Percentiles rank a stretch among this genome's conserved stretches.
phyloP scores from a whole-genome alignment of 2,329 filamentous ascomycete species.

The Fusarium annulatum region DNA sequence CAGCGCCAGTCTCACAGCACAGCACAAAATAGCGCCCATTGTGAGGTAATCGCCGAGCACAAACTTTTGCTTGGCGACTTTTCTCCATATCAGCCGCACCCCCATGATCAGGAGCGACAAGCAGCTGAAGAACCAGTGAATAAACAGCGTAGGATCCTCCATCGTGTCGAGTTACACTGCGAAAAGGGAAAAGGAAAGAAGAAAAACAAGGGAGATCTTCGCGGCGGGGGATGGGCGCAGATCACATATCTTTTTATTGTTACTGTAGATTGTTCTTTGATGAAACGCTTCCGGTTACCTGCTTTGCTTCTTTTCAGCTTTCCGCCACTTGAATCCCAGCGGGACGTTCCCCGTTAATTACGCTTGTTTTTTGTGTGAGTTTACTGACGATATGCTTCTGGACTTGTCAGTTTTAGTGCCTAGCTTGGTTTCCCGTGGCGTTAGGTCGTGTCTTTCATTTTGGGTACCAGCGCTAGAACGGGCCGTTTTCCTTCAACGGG shows the following conservation, averaged over 20 bases:
- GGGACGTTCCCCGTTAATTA: background rate
- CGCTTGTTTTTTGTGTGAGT: background rate
- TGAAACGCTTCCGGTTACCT: background rate
- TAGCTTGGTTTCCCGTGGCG: background rate
- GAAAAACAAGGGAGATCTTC: background rate
- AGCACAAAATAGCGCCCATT: background rate
- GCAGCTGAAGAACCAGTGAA: slow-evolving; percentile 8
- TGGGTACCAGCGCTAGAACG: background rate
- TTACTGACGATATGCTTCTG: background rate
- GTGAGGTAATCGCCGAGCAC: background rate
- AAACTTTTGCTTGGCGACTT: background rate
- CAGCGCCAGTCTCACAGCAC: background rate
- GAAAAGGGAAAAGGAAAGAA: background rate
- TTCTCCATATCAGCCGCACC: slow-evolving; percentile 1
- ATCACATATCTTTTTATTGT: background rate
- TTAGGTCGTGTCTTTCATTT: background rate
- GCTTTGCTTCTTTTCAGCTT: background rate
- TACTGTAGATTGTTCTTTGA: background rate
- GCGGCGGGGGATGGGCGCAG: background rate
- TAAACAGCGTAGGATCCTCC: slow-evolving; percentile 1
- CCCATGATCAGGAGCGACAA: background rate
- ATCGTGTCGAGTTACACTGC: background rate
- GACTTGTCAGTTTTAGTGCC: background rate
- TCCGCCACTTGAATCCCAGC: background rate
- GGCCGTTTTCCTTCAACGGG: background rate